phyloP scores from a whole-genome alignment of 192 early-diverging fungal species.

The Coemansia sp. region DNA sequence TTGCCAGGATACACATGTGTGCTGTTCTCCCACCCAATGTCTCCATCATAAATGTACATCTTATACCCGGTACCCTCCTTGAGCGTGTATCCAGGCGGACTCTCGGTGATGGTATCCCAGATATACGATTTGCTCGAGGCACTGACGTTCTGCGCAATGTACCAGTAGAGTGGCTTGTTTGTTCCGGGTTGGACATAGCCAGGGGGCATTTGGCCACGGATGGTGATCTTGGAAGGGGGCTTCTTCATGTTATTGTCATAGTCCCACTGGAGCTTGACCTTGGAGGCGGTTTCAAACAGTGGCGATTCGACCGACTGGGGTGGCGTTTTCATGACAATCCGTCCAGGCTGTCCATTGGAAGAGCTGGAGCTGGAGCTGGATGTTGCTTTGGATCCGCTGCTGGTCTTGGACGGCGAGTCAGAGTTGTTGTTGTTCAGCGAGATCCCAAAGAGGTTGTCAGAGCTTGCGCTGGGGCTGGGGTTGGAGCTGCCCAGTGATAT shows the following conservation, averaged over 20 bases:
- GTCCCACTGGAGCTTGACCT: constrained; percentile 47
- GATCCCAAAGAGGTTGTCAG: constrained; percentile 22
- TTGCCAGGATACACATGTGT: constrained; percentile 41
- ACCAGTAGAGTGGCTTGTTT: constrained; percentile 50
- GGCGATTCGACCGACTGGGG: constrained; percentile 43
- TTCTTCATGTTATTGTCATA: constrained; percentile 52
- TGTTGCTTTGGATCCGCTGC: constrained; percentile 22
- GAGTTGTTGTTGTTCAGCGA: constrained; percentile 19
- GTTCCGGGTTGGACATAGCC: constrained; percentile 44
- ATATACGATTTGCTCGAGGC: constrained; percentile 30
- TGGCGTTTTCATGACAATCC: constrained; percentile 49
- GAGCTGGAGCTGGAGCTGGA: constrained; percentile 31
- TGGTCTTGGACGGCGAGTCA: constrained; percentile 31
- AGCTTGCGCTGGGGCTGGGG: constrained; percentile 8
- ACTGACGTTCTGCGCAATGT: constrained; percentile 47
- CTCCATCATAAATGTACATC: constrained; percentile 46
- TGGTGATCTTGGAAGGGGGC: constrained; percentile 35
- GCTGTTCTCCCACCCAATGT: constrained; percentile 52
- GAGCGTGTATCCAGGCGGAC: constrained; percentile 49
- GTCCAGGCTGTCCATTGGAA: constrained; percentile 50
- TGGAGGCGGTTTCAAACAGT: constrained; percentile 41
- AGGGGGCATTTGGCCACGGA: constrained; percentile 45
- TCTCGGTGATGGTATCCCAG: constrained; percentile 49
- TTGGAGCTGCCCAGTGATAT: constrained; percentile 3
- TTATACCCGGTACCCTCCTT: constrained; percentile 46